These are phyloP conservation scores for Penicillium sp. DNA, from an alignment of 2,329 filamentous ascomycete species.

Conservation along the genomic window DNA sequence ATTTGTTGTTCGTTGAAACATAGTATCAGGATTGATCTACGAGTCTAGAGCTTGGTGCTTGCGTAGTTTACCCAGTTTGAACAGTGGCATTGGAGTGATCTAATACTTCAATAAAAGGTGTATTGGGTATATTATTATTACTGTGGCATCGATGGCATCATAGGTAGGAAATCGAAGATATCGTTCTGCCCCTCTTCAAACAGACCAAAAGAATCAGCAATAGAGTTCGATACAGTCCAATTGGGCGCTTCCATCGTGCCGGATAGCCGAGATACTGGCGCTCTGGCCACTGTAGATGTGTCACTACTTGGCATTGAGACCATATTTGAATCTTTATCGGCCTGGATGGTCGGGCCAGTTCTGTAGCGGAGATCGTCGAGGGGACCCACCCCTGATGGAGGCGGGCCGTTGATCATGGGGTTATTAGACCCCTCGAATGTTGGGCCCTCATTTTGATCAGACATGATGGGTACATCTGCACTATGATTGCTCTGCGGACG, in stretches of 20 bases:
- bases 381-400: slow-evolving; percentile 16
- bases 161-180: slow-evolving; percentile 39
- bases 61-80: background rate
- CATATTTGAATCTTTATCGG: slow-evolving; percentile 21
- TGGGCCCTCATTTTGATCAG: slow-evolving; percentile 19
- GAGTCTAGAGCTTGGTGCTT: background rate
- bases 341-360: slow-evolving; percentile 18
- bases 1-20: slow-evolving; percentile 1
- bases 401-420: slow-evolving; percentile 20
- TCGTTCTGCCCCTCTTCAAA: slow-evolving; percentile 41
- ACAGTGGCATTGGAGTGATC: background rate
- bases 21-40: slow-evolving; percentile 2
- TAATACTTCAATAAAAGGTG: background rate
- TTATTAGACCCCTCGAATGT: slow-evolving; percentile 18
- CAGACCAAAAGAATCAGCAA: slow-evolving; percentile 39
- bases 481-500: slow-evolving; percentile 18
- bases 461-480: slow-evolving; percentile 17
- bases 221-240: slow-evolving; percentile 39
- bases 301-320: slow-evolving; percentile 22
- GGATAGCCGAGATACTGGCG: slow-evolving; percentile 27
- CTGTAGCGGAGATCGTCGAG: slow-evolving; percentile 24
- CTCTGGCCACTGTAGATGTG: slow-evolving; percentile 21
- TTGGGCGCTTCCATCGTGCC: slow-evolving; percentile 37
- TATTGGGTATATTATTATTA: slow-evolving; percentile 6
- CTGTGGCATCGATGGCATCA: slow-evolving; percentile 34